These are phyloP conservation scores for Pseudopithomyces maydicus DNA, from an alignment of 2,329 filamentous ascomycete species.

Conservation along the genomic window DNA sequence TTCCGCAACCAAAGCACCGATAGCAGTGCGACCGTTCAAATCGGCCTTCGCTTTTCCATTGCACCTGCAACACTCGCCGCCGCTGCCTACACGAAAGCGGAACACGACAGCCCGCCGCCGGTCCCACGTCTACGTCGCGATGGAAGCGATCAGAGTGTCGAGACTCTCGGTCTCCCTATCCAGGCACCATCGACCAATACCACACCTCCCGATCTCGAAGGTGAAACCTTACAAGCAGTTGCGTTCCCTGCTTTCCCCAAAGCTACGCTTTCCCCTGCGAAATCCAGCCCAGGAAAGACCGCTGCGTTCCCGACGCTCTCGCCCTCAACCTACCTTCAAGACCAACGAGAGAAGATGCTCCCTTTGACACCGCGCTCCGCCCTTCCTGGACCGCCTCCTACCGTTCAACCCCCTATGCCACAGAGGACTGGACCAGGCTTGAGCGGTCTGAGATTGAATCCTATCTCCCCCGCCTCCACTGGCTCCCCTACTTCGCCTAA, in stretches of 20 bases:
- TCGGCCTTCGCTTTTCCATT: constrained; percentile 69
- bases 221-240: constrained; percentile 22
- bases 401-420: constrained; percentile 12
- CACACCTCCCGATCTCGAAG: constrained; percentile 13
- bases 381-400: constrained; percentile 12
- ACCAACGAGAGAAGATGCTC: constrained; percentile 41
- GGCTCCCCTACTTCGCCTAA: constrained; percentile 20
- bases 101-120: constrained; percentile 18
- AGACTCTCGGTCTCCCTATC: constrained; percentile 37
- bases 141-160: constrained; percentile 29
- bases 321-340: constrained; percentile 38
- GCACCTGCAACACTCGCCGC: constrained; percentile 45
- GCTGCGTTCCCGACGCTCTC: constrained; percentile 34
- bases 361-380: constrained; percentile 32
- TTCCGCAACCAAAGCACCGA: constrained; percentile 65
- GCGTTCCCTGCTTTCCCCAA: constrained; percentile 25
- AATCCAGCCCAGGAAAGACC: constrained; percentile 26
- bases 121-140: constrained; percentile 25
- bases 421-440: constrained; percentile 12
- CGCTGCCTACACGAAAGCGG: constrained; percentile 30
- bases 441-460: constrained; percentile 43
- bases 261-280: constrained; percentile 21
- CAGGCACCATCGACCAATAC: constrained; percentile 28
- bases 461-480: constrained; percentile 31
- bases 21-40: constrained; percentile 73